Evolutionary conservation across 2,329 filamentous ascomycete genomes (phyloP).

Genomic region (Microsporum audouinii): DNA sequence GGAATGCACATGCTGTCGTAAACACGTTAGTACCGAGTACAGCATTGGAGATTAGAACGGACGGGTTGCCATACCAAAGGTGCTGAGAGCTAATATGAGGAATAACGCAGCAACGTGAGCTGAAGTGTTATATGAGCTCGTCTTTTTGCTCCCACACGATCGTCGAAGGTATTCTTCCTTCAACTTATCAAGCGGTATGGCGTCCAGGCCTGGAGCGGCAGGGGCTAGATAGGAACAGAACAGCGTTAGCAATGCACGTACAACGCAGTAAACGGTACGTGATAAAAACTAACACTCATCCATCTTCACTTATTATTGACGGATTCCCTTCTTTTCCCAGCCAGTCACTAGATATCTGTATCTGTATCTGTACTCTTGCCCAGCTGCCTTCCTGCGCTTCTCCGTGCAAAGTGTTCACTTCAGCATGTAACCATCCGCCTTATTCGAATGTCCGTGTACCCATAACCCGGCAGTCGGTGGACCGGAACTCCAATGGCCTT

Average conservation of each 20-base stretch:
- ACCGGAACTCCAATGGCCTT: not conserved
- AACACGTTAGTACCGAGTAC: not conserved
- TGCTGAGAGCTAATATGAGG: slow-evolving; percentile 49
- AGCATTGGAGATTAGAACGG: not conserved
- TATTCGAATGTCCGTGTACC: not conserved
- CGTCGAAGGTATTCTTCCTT: slow-evolving; percentile 23
- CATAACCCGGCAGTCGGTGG: not conserved
- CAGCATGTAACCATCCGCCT: slow-evolving; percentile 1
- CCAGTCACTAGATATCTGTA: not conserved
- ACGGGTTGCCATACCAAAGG: slow-evolving; percentile 25
- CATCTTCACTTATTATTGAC: not conserved
- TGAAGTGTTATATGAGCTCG: slow-evolving; percentile 49
- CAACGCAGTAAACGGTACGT: not conserved
- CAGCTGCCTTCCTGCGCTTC: not conserved
- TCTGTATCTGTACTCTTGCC: not conserved
- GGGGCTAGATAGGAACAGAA: not conserved
- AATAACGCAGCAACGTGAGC: slow-evolving; percentile 58
- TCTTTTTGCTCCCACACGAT: slow-evolving; percentile 25
- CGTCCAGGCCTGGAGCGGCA: slow-evolving; percentile 14
- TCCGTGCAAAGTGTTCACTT: not conserved
- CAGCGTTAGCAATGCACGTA: not conserved
- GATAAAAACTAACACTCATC: not conserved
- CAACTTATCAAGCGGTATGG: slow-evolving; percentile 26
- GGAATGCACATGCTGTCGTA: slow-evolving; percentile 47
- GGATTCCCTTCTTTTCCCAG: not conserved